Conservation (phyloP, 2,329 filamentous ascomycete genomes). For the Atkinsonella hypoxylon region DNA sequence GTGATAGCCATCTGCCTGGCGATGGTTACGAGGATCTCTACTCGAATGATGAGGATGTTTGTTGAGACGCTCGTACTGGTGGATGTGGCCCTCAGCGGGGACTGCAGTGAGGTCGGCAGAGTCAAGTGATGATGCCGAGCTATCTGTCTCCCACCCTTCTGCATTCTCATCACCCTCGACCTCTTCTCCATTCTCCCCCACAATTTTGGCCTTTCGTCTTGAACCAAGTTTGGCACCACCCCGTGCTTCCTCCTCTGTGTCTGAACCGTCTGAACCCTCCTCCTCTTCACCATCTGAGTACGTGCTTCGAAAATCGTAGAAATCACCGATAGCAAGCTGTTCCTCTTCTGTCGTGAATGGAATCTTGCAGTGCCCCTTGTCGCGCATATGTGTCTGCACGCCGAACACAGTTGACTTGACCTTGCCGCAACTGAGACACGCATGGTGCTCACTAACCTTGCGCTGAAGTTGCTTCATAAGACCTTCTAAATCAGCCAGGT, state of each 20-base stretch:
- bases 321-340: conserved; percentile 88
- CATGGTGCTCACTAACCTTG: conserved; percentile 67
- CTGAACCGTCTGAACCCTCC: conserved; percentile 41
- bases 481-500: conserved; percentile 71
- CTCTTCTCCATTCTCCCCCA: conserved; percentile 36
- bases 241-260: conserved; percentile 25
- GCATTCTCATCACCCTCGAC: conserved; percentile 44
- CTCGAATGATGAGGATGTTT: conserved; percentile 67
- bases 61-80: conserved; percentile 60
- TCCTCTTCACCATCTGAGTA: conserved; percentile 73
- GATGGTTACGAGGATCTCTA: conserved; percentile 58
- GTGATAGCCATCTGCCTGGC: conserved; percentile 66
- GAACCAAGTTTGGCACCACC: conserved; percentile 61
- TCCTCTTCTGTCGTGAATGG: conserved; percentile 81
- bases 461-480: conserved; percentile 66
- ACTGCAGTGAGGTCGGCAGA: conserved; percentile 74
- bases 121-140: conserved; percentile 75
- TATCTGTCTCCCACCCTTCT: conserved; percentile 93
- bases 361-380: conserved; percentile 94
- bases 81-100: conserved; percentile 58
- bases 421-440: conserved; percentile 85
- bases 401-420: conserved; percentile 65
- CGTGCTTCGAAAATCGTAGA: conserved; percentile 92
- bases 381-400: conserved; percentile 92
- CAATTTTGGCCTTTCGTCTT: conserved; percentile 40